phyloP scores from a whole-genome alignment of 2,329 filamentous ascomycete genomes.

The Pseudogymnoascus destructans region DNA sequence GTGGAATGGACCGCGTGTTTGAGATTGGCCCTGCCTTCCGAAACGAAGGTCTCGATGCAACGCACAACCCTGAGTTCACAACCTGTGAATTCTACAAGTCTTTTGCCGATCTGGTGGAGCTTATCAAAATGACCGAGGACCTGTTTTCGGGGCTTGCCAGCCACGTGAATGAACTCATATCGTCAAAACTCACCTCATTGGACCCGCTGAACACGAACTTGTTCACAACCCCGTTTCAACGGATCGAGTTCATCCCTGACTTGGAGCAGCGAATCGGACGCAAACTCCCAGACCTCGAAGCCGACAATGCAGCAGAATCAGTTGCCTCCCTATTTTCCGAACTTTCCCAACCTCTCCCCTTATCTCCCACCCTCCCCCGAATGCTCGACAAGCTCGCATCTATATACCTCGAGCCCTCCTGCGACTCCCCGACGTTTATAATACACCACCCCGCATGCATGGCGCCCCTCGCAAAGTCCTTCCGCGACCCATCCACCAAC shows the following conservation, averaged over 20 bases:
- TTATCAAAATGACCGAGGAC: conserved; percentile 64
- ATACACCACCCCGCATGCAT: conserved; percentile 81
- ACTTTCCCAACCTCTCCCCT: conserved; percentile 36
- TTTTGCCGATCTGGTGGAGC: conserved; percentile 60
- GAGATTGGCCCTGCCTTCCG: conserved; percentile 88
- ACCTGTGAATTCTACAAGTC: conserved; percentile 95
- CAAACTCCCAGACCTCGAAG: conserved; percentile 28
- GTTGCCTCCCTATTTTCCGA: conserved; percentile 42
- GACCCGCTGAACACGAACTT: conserved; percentile 35
- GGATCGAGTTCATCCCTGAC: conserved; percentile 70
- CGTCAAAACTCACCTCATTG: conserved; percentile 34
- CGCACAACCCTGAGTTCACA: conserved; percentile 94
- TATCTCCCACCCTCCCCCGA: conserved; percentile 44
- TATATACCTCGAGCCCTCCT: conserved; percentile 65
- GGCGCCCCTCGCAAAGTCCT: conserved; percentile 83
- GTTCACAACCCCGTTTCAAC: conserved; percentile 44
- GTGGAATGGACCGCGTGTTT: conserved; percentile 77
- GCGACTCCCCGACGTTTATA: conserved; percentile 65
- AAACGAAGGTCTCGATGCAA: conserved; percentile 83
- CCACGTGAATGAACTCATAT: conserved; percentile 36
- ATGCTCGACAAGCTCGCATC: conserved; percentile 74
- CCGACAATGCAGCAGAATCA: conserved; percentile 41
- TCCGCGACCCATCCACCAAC: conserved; percentile 53
- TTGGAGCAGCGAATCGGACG: conserved; percentile 54
- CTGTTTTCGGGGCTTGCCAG: conserved; percentile 49